These are phyloP conservation scores for Sonneratia caseolaris DNA, from an alignment of 345 rosid genomes.

Conservation along the genomic window DNA sequence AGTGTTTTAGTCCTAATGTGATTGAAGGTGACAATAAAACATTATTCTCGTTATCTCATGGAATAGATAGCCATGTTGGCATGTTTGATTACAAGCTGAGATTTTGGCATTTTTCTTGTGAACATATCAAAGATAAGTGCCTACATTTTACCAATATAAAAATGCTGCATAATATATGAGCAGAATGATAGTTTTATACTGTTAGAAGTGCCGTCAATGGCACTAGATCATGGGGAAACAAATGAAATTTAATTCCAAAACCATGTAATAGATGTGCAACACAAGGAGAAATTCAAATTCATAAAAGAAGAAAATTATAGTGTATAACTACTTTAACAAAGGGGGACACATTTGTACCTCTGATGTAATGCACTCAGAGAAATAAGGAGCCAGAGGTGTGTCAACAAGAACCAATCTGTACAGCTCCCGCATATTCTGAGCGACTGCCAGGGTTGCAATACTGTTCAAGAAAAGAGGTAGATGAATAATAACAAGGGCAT, in stretches of 20 bases:
- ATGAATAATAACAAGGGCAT: constrained; percentile 6
- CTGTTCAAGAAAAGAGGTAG: constrained; percentile 23
- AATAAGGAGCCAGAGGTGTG: constrained; percentile 96
- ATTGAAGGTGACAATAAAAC: neutral
- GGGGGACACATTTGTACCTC: constrained; percentile 41
- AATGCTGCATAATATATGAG: neutral
- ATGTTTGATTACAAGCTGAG: neutral
- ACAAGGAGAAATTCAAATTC: neutral
- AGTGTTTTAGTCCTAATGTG: neutral
- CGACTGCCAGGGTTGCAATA: constrained; percentile 96
- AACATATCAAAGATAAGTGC: neutral
- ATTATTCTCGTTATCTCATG: neutral
- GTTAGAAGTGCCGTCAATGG: neutral
- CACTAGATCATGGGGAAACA: neutral
- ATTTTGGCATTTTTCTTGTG: neutral
- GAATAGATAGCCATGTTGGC: neutral
- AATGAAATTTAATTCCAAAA: neutral
- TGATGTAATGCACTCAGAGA: constrained; percentile 94
- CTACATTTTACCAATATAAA: neutral
- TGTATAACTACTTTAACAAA: neutral
- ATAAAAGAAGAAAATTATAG: neutral
- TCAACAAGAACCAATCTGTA: constrained; percentile 96
- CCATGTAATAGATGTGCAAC: neutral
- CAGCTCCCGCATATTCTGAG: constrained; percentile 98
- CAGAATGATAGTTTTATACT: neutral